phyloP scores from a whole-genome alignment of 108 stramenopile species.

The Nannochloropsis oceanica region DNA sequence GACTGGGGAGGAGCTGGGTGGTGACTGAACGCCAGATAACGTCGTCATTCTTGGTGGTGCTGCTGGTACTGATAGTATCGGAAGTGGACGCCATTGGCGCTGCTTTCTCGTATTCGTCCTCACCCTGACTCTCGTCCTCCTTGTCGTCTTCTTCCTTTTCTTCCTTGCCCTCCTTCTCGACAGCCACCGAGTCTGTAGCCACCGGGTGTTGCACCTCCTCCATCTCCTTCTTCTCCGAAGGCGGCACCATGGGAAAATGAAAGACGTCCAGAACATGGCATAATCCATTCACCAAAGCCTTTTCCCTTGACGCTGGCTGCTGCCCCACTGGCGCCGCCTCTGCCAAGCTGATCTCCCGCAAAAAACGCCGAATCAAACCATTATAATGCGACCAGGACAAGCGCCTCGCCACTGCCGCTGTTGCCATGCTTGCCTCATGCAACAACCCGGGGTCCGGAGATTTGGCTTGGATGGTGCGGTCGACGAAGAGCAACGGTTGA shows the following conservation, averaged over 20 bases:
- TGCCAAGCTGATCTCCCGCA: background rate
- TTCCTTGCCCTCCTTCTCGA: background rate
- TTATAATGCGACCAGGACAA: conserved; percentile 72
- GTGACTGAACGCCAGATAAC: conserved; percentile 20
- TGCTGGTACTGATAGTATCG: too few relatives aligned
- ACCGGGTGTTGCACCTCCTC: conserved; percentile 2
- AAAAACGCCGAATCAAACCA: background rate
- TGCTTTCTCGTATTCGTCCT: background rate
- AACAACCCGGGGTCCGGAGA: background rate
- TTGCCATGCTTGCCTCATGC: background rate
- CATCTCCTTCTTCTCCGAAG: conserved; percentile 9
- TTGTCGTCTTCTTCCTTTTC: background rate
- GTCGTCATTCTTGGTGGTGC: background rate
- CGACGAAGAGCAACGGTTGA: conserved; percentile 46
- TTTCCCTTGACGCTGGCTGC: background rate
- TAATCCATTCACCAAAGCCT: conserved; percentile 41
- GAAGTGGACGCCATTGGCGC: too few relatives aligned
- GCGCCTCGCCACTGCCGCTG: conserved; percentile 51
- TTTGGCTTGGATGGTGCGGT: background rate
- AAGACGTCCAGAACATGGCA: conserved; percentile 66
- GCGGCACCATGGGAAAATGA: conserved; percentile 51
- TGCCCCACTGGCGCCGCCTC: background rate
- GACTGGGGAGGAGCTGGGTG: conserved; percentile 12
- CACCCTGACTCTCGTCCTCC: background rate
- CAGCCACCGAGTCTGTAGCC: background rate